phyloP scores from a whole-genome alignment of 192 early-diverging fungal species.

The Backusella australiensis region DNA sequence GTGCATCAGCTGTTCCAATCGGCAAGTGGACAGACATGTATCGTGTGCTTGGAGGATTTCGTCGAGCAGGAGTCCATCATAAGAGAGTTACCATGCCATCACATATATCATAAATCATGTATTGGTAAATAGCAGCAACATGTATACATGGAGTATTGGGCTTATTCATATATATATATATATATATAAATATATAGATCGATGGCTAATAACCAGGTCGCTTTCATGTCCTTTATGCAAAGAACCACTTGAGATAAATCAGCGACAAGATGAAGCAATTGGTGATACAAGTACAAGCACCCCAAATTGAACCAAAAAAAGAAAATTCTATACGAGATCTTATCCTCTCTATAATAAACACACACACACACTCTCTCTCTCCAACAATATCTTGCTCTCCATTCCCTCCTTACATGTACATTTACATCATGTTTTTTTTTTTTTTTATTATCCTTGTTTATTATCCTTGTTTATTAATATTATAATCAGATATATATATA shows the following conservation, averaged over 20 bases:
- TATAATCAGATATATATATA: neutral
- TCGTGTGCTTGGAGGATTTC: neutral
- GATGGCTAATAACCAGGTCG: neutral
- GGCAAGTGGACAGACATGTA: neutral
- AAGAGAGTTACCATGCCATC: neutral
- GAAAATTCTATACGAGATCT: neutral
- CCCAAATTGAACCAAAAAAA: neutral
- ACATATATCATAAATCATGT: neutral
- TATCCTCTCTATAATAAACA: too few species aligned
- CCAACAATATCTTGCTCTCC: too few species aligned
- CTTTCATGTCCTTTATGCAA: neutral
- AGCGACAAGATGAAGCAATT: neutral
- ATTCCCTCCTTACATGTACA: too few species aligned
- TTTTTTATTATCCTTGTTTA: too few species aligned
- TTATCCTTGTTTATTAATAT: neutral
- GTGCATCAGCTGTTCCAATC: neutral
- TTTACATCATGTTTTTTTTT: too few species aligned
- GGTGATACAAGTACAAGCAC: neutral
- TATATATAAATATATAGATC: neutral
- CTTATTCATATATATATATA: neutral
- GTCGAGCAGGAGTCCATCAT: neutral
- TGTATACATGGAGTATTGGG: too few species aligned
- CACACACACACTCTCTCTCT: too few species aligned
- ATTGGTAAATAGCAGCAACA: neutral
- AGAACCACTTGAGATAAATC: neutral